These are phyloP conservation scores for Penicillium desertorum DNA, from an alignment of 495 filamentous ascomycete genomes.

Conservation along the genomic window DNA sequence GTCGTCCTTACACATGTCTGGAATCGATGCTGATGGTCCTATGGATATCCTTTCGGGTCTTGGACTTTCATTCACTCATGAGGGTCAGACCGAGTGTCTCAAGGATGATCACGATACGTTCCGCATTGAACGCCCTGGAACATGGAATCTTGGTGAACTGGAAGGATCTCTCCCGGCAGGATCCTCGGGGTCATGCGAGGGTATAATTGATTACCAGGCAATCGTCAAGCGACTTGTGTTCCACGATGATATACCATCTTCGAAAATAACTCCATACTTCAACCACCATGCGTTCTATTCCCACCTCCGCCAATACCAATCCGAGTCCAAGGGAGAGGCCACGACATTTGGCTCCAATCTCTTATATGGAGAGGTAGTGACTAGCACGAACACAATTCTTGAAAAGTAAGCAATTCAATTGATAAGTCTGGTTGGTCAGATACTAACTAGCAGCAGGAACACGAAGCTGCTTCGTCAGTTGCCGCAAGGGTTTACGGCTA, in stretches of 20 bases:
- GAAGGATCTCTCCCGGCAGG: slow-evolving; percentile 48
- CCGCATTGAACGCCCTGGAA: slow-evolving; percentile 62
- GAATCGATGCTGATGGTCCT: slow-evolving; percentile 61
- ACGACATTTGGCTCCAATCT: slow-evolving; percentile 72
- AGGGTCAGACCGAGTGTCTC: slow-evolving; percentile 71
- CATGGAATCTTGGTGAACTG: slow-evolving; percentile 61
- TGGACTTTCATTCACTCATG: slow-evolving; percentile 62
- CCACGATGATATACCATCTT: slow-evolving; percentile 64
- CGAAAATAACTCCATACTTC: slow-evolving; percentile 82
- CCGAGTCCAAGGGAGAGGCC: slow-evolving; percentile 51
- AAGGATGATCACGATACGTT: slow-evolving; percentile 86
- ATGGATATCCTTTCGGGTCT: slow-evolving; percentile 65
- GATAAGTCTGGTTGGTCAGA: not conserved
- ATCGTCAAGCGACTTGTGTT: slow-evolving; percentile 73
- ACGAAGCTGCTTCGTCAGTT: slow-evolving; percentile 70
- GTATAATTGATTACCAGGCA: slow-evolving; percentile 71
- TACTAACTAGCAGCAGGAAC: slow-evolving; percentile 58
- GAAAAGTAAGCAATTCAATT: slow-evolving; percentile 64
- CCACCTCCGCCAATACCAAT: slow-evolving; percentile 66
- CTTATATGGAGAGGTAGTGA: slow-evolving; percentile 89
- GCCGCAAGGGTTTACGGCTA: slow-evolving; percentile 80
- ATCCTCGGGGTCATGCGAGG: slow-evolving; percentile 40
- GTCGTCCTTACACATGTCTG: slow-evolving; percentile 82
- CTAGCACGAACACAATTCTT: slow-evolving; percentile 91
- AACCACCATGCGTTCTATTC: slow-evolving; percentile 79